Percentiles rank a stretch among this genome's conserved stretches.
phyloP scores from a whole-genome alignment of 441 rosid species.

The Jatropha podagrica region DNA sequence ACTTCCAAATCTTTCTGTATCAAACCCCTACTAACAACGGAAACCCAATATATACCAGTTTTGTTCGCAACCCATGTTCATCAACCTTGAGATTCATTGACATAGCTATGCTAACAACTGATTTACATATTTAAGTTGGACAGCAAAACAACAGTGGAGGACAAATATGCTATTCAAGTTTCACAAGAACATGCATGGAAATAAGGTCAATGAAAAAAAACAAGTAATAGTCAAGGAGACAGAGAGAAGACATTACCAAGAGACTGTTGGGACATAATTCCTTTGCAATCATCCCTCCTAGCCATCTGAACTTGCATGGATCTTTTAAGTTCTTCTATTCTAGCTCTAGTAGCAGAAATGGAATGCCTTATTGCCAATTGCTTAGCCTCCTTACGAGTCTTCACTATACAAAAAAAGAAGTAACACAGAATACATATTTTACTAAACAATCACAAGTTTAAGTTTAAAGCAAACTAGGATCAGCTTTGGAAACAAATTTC shows the following conservation, averaged over 20 bases:
- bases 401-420: conserved; percentile 43
- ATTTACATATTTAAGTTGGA: neutral
- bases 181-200: neutral
- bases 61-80: neutral
- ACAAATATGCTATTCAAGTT: neutral
- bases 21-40: neutral
- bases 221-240: conserved; percentile 4
- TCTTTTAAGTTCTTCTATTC: conserved; percentile 54
- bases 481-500: neutral
- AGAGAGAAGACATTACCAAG: conserved; percentile 37
- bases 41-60: neutral
- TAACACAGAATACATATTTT: neutral
- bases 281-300: conserved; percentile 54
- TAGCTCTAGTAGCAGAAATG: conserved; percentile 51
- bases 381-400: conserved; percentile 76
- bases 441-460: neutral
- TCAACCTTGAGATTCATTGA: neutral
- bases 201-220: conserved; percentile 2
- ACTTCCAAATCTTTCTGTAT: neutral
- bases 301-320: conserved; percentile 49
- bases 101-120: neutral
- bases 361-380: conserved; percentile 66
- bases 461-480: neutral
- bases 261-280: conserved; percentile 51
- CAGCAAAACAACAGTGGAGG: neutral